Percentiles rank a stretch among this genome's conserved stretches.
phyloP scores from a whole-genome alignment of 140 eudicot genomes.

The Ambrosia hybrid region DNA sequence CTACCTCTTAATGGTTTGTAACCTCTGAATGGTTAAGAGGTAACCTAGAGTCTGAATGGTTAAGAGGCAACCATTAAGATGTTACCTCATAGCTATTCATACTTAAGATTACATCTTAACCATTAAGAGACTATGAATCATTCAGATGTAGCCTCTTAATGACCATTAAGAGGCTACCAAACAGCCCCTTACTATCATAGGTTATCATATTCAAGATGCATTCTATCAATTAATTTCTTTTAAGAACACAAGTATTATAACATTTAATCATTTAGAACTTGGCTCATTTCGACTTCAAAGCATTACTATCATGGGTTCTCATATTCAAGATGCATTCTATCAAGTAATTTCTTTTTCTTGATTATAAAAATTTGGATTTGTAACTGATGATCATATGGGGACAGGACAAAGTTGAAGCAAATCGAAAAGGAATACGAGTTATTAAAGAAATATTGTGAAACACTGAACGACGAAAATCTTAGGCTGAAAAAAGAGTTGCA shows the following conservation, averaged over 20 bases:
- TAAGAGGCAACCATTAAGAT: too few species aligned
- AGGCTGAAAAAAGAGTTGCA: constrained; percentile 61
- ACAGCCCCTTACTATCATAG: background rate
- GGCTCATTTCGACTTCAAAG: too few species aligned
- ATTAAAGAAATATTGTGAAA: constrained; percentile 63
- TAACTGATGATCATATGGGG: background rate
- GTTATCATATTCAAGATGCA: background rate
- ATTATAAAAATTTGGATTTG: background rate
- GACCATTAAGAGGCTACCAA: too few species aligned
- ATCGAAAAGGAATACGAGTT: constrained; percentile 66
- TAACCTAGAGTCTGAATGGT: too few species aligned
- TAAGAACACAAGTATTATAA: too few species aligned
- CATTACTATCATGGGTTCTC: background rate
- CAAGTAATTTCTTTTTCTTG: background rate
- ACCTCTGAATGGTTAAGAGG: too few species aligned
- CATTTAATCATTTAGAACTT: too few species aligned
- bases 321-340: background rate
- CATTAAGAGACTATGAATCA: too few species aligned
- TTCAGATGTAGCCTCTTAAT: too few species aligned
- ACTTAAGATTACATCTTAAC: too few species aligned
- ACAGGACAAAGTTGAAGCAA: constrained; percentile 88
- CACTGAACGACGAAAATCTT: constrained; percentile 60
- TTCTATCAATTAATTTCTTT: background rate
- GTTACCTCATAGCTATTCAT: too few species aligned
- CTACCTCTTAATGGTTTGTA: too few species aligned